Base-by-base conservation (phyloP, 768 basidiomycete species). In the Lepiota brunneoincarnata region DNA sequence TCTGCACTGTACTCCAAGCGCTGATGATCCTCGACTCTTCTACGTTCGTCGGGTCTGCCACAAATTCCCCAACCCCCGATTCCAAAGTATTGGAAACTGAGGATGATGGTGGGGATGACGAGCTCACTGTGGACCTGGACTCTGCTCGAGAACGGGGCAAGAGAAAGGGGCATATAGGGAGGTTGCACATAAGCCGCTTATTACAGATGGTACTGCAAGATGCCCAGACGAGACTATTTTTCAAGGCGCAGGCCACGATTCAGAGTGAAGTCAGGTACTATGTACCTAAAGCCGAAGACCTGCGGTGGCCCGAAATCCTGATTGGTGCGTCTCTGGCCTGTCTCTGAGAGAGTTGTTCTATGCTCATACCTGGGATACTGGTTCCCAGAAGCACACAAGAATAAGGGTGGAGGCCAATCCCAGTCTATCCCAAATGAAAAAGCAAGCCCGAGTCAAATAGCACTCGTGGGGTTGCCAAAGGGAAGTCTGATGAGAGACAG, bases 1-100 rank as follows among this genome's bases (percentile, higher is more conserved):
- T 98, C 21, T 99, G 96, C 75, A 98, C 93, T 0, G 92, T 99
- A 17, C 77, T 99, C 2, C 91, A 95, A 65, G 96, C 95, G 0
- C 77, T 98, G 38, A 98, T 98, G 93, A 90, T 98, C 3, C 83
- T 94, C 24, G 94, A 96, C 63, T 76, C 90, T 15, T 74, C 81
- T 0, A 69, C 61, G 3, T 59, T 59, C 14, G 42, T 64, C 9
- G 60, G 54, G 6, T 41, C 55, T 14, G 59, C 63, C 10, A 51
- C 61, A 14, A 17, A 44, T 37, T 57, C 60, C 3, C 54, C 55
- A 11, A 40, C 51, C 4, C 17, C 52, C 26, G 59, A 60, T 20
- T 56, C 61, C 9, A 63, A 64, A 17, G 48, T 49, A 5, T 54
- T 59, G 3, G 60, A 65, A 20, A 47, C 63, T 18, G 62, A 64